A percentile compares a stretch with the other conserved stretches of the same genome.
Evolutionary conservation across 192 early-diverging fungal species (phyloP).

Genomic region (Phlyctochytrium bullatum): DNA sequence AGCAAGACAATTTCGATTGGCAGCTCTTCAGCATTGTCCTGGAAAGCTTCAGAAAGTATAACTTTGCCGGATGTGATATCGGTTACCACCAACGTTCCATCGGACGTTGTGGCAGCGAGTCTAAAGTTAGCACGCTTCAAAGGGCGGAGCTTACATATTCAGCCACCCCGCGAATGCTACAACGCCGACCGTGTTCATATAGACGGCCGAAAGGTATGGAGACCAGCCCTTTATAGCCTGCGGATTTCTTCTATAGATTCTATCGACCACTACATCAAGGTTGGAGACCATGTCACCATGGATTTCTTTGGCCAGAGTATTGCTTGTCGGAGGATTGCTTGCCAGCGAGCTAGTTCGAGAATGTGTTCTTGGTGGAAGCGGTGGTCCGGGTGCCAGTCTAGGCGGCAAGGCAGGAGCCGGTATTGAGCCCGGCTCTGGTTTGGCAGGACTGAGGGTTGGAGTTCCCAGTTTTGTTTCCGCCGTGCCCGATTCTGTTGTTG

Average conservation of each 20-base stretch:
- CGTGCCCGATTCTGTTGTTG: not conserved
- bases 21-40: not conserved
- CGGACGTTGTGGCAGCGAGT: not conserved
- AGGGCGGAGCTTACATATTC: not conserved
- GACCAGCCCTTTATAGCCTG: not conserved
- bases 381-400: not conserved
- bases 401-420: not conserved
- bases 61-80: slow-evolving; percentile 1
- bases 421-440: not conserved
- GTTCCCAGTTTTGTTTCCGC: not conserved
- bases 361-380: not conserved
- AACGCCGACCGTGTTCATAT: not conserved
- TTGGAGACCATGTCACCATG: not conserved
- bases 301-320: too few relatives aligned
- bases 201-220: not conserved
- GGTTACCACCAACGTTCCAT: not conserved
- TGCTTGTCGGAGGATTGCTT: not conserved
- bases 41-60: not conserved
- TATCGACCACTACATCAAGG: not conserved
- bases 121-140: not conserved
- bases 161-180: not conserved
- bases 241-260: not conserved
- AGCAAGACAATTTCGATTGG: slow-evolving; percentile 3
- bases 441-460: too few relatives aligned
- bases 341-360: not conserved